These are phyloP conservation scores for Vanderwaltozyma tropicalis DNA, from an alignment of 805 yeast species.

Conservation along the genomic window DNA sequence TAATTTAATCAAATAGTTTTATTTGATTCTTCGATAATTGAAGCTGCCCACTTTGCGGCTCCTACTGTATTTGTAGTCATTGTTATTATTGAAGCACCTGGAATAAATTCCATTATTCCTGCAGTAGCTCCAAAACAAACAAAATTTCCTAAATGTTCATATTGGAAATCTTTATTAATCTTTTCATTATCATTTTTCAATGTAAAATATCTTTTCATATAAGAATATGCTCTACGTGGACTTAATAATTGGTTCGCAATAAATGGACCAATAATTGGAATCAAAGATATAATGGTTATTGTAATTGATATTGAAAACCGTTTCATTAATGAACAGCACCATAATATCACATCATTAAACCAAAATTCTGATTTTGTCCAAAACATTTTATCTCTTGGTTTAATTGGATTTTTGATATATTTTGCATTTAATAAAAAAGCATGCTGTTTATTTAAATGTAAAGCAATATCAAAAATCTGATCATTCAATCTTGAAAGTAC, in stretches of 20 bases:
- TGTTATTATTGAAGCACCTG: conserved; percentile 43
- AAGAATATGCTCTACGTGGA: conserved; percentile 20
- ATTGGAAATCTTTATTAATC: conserved; percentile 28
- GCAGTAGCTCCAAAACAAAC: conserved; percentile 44
- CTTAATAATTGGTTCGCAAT: conserved; percentile 19
- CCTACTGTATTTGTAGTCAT: conserved; percentile 50
- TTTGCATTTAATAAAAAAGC: conserved; percentile 11
- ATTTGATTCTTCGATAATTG: neutral
- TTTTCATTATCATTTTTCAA: conserved; percentile 12
- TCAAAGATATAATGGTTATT: conserved; percentile 15
- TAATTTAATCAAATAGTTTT: too few species aligned
- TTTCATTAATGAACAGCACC: conserved; percentile 4
- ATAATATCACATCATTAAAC: conserved; percentile 11
- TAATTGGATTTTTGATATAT: conserved; percentile 2
- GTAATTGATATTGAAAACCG: conserved; percentile 5
- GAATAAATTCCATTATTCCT: conserved; percentile 42
- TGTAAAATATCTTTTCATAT: conserved; percentile 18
- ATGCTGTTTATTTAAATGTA: conserved; percentile 10
- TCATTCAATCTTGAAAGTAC: conserved; percentile 17
- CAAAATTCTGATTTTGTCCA: conserved; percentile 10
- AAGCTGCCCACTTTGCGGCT: conserved; percentile 48
- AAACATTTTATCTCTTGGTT: neutral
- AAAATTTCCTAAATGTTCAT: conserved; percentile 31
- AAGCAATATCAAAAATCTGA: conserved; percentile 16
- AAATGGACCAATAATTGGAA: conserved; percentile 29